Base-by-base conservation (phyloP, 1,139 yeast species). In the Blastobotrys malaysiensis region DNA sequence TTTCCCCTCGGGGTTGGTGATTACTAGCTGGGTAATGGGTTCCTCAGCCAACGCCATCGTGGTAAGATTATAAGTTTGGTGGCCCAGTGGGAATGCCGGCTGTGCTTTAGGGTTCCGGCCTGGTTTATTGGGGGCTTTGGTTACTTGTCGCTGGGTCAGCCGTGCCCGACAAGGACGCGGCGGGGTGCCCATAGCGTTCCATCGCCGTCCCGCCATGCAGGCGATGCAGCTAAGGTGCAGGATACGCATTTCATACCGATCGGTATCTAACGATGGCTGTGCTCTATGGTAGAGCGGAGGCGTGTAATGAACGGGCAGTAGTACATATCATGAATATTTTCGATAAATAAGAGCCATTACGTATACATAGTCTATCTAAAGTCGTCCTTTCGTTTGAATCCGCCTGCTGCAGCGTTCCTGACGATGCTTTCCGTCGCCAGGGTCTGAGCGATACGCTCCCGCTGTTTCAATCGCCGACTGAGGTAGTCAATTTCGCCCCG, bases 381-480 rank as follows among this genome's bases (percentile, higher is more conserved):
- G 43, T 48, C 52, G 19, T 54, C 54, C 27, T 46, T 39, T 22
- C 57, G 53, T 50, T 51, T 54, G 48, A 55, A 58, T 21, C 58
- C 60, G 9, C 57, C 53, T 4, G 54, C 52, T 4, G 63, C 60
- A 3, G 65, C 65, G 46, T 60, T 61, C 26, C 62, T 57, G 26
- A 61, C 63, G 49, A 65, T 56, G 36, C 82, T 72, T 63, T 85
- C 88, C 0, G 89, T 83, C 0, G 85, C 82, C 48, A 85, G 74
- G 48, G 83, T 80, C 59, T 81, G 83, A 0, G 87, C 82, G 53
- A 84, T 71, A 45, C 80, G 73, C 54, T 83, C 87, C 53, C 91
- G 73, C 63, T 82, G 86, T 21, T 78, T 81, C 49, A 87, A 65
- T 53, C 89, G 73, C 59, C 77, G 73, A 7, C 81, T 77, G 3